Evolutionary conservation across 2,329 filamentous ascomycete species (phyloP), one percentile per base, ranked within the genome.

Genomic region (Paracorniculantispora psalliotae): DNA sequence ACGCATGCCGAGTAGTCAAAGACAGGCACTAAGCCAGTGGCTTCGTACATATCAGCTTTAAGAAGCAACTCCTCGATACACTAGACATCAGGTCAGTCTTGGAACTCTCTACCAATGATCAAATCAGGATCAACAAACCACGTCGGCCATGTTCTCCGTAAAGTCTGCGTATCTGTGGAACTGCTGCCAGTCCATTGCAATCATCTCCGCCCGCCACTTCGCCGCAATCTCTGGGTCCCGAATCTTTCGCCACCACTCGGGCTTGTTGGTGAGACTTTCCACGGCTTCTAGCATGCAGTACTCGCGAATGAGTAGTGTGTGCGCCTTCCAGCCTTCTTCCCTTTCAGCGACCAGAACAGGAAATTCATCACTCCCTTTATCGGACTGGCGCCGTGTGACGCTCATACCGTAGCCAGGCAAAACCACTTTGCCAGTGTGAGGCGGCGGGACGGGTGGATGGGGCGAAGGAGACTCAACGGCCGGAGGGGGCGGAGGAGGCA

Each of bases 241-340:
- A 10, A 71, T 65, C 51, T 73, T 73, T 43, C 51, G 58, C 71
- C 70, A 72, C 71, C 71, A 73, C 17, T 72, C 67, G 13, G 69
- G 67, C 57, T 72, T 73, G 57, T 73, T 69, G 43, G 69, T 72
- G 25, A 73, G 57, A 15, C 70, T 67, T 39, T 73, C 69, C 0
- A 73, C 63, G 12, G 70, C 48, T 52, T 64, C 66, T 17, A 73
- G 63, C 68, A 73, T 73, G 61, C 69, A 72, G 1, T 65, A 59
- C 57, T 73, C 70, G 0, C 69, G 68, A 35, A 69, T 64, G 13
- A 66, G 62, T 15, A 72, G 61, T 1, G 69, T 72, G n/a, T 57
- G 2, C 7, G 54, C 44, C 25, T 50, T 57, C 54, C 54, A 50
- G 3, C 54, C 52, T 7, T 21, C 25, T 0, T 55, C 41, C 8